Evolutionary conservation across 257 asterid species (phyloP), one percentile per base, ranked within the genome.

Genomic region (Solanum pennellii): DNA sequence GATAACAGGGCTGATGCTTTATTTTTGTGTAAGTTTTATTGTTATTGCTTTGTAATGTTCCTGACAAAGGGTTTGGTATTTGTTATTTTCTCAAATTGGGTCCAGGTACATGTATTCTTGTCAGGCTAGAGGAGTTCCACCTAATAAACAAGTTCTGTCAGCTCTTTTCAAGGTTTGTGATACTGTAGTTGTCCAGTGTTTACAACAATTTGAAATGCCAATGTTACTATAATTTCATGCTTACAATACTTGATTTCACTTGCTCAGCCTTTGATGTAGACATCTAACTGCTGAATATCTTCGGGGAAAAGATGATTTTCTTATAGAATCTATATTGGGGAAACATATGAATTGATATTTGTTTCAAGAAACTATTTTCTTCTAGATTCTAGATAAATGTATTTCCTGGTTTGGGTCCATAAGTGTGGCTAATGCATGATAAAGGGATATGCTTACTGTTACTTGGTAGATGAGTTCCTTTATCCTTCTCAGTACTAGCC

Each of bases 61-160:
- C 68, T 80, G 44, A 80, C 85, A 80, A 79, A 79, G 39, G 84
- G 27, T 79, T 27, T 79, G 66, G 42, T 5, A 79, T 3, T 44
- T 76, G 23, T 42, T 80, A 80, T 45, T 45, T 45, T 29, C 85
- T 79, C 68, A 75, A 69, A 76, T 73, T 62, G 82, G 79, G 89
- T 91, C 88, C 92, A 96, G 99, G 95, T 95, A 95, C 92, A 86
- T 88, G 74, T 90, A 88, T 88, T 94, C 91, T 87, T 94, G 98
- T 92, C 88, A 89, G 92, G 83, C 91, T 87, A 92, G 92, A 71
- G 96, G 90, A n/a, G 86, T 92, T 82, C 66, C 23, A 25, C 96
- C 98, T 31, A 93, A 93, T 86, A 91, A 91, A 91, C 89, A 89
- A 35, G 73, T 96, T 84, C 87, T 93, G 86, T 94, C 91, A 76